Base-by-base conservation (phyloP, 768 basidiomycete species). In the Leccinum fibrillosum region DNA sequence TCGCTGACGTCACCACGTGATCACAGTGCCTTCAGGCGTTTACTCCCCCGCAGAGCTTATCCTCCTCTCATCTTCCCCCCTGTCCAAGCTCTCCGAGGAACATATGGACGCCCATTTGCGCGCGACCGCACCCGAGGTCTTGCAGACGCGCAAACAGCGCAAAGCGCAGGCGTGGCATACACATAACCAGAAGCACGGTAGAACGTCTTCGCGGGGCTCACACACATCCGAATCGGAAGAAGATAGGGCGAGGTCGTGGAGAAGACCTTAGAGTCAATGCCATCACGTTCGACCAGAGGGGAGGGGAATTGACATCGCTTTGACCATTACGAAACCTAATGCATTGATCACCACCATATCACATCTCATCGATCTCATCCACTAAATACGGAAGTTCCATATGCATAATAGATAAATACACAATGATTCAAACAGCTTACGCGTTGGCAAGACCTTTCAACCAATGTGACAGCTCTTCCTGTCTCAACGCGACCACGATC, bases 21-120 rank as follows among this genome's bases (percentile, higher is more conserved):
- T 45, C 6, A 21, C 5, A 23, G 47, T 48, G 11, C 5, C 45
- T 21, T 23, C 55, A 57, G 56, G 58, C 3, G 52, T 73, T 25
- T 74, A 73, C 54, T 63, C 67, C 2, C 68, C 64, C 28, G 56
- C 60, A 6, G 61, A 74, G 26, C 62, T 73, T 15, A 15, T 75
- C 35, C 21, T 52, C 0, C 60, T 75, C 25, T 49, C 69, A 4
- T 23, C 54, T 1, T 71, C 71, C 2, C 69, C 69, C 13, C 58
- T 72, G 5, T 50, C 60, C 11, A 59, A 51, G 32, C 49, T 65
- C 3, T 59, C 62, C 2, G 37, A 34, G 6, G 37, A 8, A 1
- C 52, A 59, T 8, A 21, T 61, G 13, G 59, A 58, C 5, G 49
- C 52, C 1, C 50, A 34, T 35, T 35, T 72, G 8, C 67, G 66